Base-by-base conservation (phyloP, 2,329 filamentous ascomycete species). In the Paraconiothyrium sp. region DNA sequence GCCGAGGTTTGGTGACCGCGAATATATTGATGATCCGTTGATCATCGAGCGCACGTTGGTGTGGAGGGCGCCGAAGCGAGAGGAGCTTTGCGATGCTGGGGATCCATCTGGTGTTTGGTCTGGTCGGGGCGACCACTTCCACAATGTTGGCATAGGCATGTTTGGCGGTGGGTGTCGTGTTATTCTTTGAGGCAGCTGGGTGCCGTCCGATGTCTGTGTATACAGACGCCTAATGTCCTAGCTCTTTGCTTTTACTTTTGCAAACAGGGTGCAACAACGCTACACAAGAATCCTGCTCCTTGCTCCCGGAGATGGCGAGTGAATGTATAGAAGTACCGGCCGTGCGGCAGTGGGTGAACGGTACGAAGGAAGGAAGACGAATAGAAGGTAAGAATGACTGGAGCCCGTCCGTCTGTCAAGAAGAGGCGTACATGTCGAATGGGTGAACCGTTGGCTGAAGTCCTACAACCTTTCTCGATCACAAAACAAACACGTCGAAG, bases 21-120 rank as follows among this genome's bases (percentile, higher is more conserved):
- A 78, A 63, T 79, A 79, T 16, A 79, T 61, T 1, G 76, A 79
- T 41, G 75, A 78, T 10, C 76, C 76, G 54, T 78, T 76, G 62
- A 75, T 66, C 60, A 76, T 72, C 14, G 69, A 68, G 54, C 74
- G 72, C 2, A 71, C 68, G 48, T 20, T 72, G 57, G 43, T 55
- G 41, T 71, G 69, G 8, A 72, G 44, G 11, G 57, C 54, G 43
- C 63, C 50, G 50, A 74, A 71, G 46, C 68, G 67, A 14, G 67
- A 64, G 9, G 65, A 59, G 24, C 56, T 64, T 55, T 61, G 62
- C 20, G 69, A 66, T 8, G 63, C 66, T 10, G 70, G 70, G 6
- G 70, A 65, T 27, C 63, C 71, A 44, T 65, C 70, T 59, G 72
- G 67, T 22, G 69, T 66, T 46, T 74, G 71, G 51, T 72, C 71